phyloP scores from a whole-genome alignment of 371 early-diverging fungal genomes.

The Mucor ambiguus region DNA sequence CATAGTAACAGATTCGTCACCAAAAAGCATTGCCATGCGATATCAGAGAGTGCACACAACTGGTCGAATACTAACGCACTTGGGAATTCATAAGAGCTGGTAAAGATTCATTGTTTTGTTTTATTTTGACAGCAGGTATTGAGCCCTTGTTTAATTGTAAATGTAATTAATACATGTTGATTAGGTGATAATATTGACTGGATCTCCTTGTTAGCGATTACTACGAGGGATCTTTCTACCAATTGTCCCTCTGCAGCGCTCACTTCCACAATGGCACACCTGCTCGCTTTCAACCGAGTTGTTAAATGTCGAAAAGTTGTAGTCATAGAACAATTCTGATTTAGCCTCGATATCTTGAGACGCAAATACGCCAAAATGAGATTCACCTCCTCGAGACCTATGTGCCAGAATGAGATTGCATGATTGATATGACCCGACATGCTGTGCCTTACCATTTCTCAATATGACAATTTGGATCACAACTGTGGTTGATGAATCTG shows the following conservation, averaged over 20 bases:
- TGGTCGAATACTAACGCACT: not conserved
- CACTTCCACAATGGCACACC: slow-evolving; percentile 71
- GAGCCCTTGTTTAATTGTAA: not conserved
- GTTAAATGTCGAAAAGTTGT: slow-evolving; percentile 73
- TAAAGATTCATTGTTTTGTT: not conserved
- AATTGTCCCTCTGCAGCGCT: slow-evolving; percentile 72
- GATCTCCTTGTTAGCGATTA: not conserved
- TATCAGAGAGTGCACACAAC: not conserved
- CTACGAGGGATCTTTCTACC: slow-evolving; percentile 38
- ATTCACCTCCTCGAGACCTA: slow-evolving; percentile 72
- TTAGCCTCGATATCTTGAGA: slow-evolving; percentile 68
- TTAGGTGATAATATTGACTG: not conserved
- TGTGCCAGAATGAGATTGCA: not conserved
- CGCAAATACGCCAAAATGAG: slow-evolving; percentile 79
- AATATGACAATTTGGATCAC: slow-evolving; percentile 92
- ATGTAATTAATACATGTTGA: not conserved
- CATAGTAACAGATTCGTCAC: no score
- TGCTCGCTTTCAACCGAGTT: slow-evolving; percentile 65
- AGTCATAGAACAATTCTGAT: slow-evolving; percentile 87
- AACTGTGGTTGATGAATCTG: slow-evolving; percentile 61
- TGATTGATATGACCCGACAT: not conserved
- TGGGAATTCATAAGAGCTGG: not conserved
- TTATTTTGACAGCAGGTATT: not conserved
- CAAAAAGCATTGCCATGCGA: no score
- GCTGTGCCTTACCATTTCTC: slow-evolving; percentile 76